phyloP scores from a whole-genome alignment of 768 basidiomycete species.

The Podaxis sp. region DNA sequence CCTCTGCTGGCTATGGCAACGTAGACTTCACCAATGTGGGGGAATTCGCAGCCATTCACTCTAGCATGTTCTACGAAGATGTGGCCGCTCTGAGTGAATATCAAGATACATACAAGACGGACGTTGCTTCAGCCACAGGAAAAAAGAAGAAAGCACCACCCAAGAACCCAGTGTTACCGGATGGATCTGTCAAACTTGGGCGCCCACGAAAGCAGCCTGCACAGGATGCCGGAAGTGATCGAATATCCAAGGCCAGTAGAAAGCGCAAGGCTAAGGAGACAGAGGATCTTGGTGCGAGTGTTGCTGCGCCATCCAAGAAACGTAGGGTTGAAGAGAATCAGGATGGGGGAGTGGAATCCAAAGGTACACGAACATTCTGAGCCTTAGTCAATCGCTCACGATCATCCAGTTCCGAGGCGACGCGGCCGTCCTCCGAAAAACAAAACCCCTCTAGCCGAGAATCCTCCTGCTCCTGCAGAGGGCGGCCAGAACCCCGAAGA shows the following conservation, averaged over 20 bases:
- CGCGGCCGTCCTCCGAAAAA: conserved; percentile 34
- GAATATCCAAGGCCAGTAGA: background rate
- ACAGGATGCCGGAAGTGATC: conserved; percentile 7
- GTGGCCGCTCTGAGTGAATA: conserved; percentile 36
- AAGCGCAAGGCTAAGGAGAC: background rate
- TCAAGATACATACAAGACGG: conserved; percentile 44
- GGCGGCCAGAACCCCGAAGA: conserved; percentile 6
- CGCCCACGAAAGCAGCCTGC: conserved; percentile 43
- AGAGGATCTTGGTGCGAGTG: background rate
- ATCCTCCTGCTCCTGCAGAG: background rate
- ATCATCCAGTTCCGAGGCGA: conserved; percentile 25
- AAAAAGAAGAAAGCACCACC: conserved; percentile 23
- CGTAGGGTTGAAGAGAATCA: background rate
- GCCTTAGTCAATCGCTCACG: background rate
- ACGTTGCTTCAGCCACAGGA: background rate
- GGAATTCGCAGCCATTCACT: conserved; percentile 43
- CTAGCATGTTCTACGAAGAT: conserved; percentile 51
- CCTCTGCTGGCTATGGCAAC: conserved; percentile 35
- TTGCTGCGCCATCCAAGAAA: background rate
- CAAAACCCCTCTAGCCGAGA: background rate
- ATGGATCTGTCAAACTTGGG: conserved; percentile 54
- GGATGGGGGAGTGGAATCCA: background rate
- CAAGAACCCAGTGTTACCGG: conserved; percentile 46
- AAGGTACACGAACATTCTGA: background rate
- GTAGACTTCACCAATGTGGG: conserved; percentile 49